Conservation (phyloP, 306 rosid genomes). For the Dalbergia cochinchinensis region DNA sequence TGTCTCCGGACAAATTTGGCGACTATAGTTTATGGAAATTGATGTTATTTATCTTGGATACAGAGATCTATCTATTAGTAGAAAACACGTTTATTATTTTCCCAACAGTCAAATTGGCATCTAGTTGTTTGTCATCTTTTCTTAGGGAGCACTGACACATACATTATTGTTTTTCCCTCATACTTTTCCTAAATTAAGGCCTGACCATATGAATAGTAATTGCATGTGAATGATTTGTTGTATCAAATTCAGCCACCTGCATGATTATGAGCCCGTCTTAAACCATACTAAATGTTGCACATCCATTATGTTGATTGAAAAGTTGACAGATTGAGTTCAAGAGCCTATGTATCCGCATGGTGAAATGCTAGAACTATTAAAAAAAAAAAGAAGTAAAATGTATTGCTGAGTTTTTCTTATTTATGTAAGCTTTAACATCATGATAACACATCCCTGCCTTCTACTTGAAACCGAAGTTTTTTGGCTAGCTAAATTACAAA, state of each 20-base stretch:
- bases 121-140: slow-evolving; percentile 18
- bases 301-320: slow-evolving; percentile 20
- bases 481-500: slow-evolving; percentile 19
- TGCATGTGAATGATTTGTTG: slow-evolving; percentile 13
- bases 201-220: not conserved
- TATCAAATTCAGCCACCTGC: slow-evolving; percentile 9
- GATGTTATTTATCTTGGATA: slow-evolving; percentile 26
- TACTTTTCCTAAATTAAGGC: slow-evolving; percentile 13
- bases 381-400: not conserved
- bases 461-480: not conserved
- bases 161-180: slow-evolving; percentile 25
- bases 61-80: slow-evolving; percentile 15
- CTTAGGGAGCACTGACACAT: slow-evolving; percentile 23
- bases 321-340: slow-evolving; percentile 13
- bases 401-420: not conserved
- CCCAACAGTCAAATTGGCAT: slow-evolving; percentile 34
- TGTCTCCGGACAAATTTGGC: slow-evolving; percentile 12
- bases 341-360: not conserved
- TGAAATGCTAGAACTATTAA: slow-evolving; percentile 15
- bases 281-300: slow-evolving; percentile 1
- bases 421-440: not conserved
- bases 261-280: slow-evolving; percentile 13
- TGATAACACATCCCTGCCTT: slow-evolving; percentile 13
- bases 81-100: slow-evolving; percentile 8
- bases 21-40: slow-evolving; percentile 28